Conservation (phyloP, 2,329 filamentous ascomycete genomes). For the Coniella lustricola region DNA sequence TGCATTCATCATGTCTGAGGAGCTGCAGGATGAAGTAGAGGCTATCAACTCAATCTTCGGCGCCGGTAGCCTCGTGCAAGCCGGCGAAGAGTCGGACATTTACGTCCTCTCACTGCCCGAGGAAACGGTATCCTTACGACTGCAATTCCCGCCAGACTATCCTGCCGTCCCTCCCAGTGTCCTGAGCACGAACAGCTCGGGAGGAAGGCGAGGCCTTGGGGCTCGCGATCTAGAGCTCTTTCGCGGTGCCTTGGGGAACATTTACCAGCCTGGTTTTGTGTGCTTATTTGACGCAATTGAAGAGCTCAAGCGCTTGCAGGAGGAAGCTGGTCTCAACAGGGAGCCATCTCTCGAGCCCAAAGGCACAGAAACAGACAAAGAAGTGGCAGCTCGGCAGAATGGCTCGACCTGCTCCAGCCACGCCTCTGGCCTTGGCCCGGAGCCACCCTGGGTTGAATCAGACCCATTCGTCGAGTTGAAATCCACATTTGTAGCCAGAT, state of each 20-base stretch:
- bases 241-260: slow-evolving; percentile 55
- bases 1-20: slow-evolving; percentile 41
- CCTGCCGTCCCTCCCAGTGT: slow-evolving; percentile 67
- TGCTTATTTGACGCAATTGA: slow-evolving; percentile 92
- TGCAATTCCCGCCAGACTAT: slow-evolving; percentile 68
- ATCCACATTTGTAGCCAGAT: slow-evolving; percentile 79
- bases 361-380: slow-evolving; percentile 13
- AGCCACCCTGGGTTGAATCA: slow-evolving; percentile 65
- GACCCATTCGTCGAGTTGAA: slow-evolving; percentile 72
- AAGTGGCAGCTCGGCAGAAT: not conserved
- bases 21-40: slow-evolving; percentile 66
- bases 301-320: slow-evolving; percentile 47
- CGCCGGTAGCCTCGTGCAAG: slow-evolving; percentile 48
- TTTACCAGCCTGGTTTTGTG: slow-evolving; percentile 67
- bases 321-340: slow-evolving; percentile 22
- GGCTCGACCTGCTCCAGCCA: not conserved
- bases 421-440: slow-evolving; percentile 17
- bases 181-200: slow-evolving; percentile 72
- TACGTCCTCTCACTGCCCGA: slow-evolving; percentile 63
- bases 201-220: slow-evolving; percentile 65
- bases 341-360: slow-evolving; percentile 16
- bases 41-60: slow-evolving; percentile 83
- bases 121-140: slow-evolving; percentile 44
- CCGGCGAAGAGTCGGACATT: slow-evolving; percentile 32
- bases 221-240: slow-evolving; percentile 64